Evolutionary conservation across 305 asterid genomes (phyloP).

Genomic region (Vinca major): DNA sequence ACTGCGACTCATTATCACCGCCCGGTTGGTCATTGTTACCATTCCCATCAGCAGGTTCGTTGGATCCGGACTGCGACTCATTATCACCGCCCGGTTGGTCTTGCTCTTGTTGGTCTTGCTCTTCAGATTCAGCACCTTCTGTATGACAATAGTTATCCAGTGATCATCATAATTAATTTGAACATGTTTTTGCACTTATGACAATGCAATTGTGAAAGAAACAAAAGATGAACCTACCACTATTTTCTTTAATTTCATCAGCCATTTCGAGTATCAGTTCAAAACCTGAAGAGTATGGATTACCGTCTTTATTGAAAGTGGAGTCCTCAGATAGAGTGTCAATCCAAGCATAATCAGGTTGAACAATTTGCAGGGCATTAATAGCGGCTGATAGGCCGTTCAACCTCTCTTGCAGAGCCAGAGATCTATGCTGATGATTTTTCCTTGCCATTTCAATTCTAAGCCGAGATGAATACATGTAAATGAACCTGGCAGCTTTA

Average conservation of each 20-base stretch:
- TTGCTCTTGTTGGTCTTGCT: no score
- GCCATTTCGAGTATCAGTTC: conserved; percentile 17
- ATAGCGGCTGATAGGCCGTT: conserved; percentile 78
- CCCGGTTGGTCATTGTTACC: no score
- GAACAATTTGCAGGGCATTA: conserved; percentile 89
- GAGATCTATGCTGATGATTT: conserved; percentile 56
- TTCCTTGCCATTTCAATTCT: conserved; percentile 53
- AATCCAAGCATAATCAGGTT: conserved; percentile 92
- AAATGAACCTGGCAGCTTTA: conserved; percentile 78
- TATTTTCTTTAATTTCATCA: conserved; percentile 15
- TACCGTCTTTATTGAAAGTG: conserved; percentile 33
- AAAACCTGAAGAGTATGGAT: conserved; percentile 58
- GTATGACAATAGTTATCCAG: not conserved
- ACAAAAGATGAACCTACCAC: conserved; percentile 21
- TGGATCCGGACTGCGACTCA: no score
- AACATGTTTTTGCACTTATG: not conserved
- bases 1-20: no score
- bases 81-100: no score
- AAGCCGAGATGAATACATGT: conserved; percentile 55
- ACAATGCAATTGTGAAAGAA: conserved; percentile 16
- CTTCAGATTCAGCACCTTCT: not conserved
- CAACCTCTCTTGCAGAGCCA: conserved; percentile 75
- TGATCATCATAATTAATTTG: not conserved
- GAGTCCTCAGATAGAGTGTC: conserved; percentile 48
- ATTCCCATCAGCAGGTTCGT: no score